phyloP scores from a whole-genome alignment of 768 basidiomycete genomes.

The Chalciporus pseudorubinellus region DNA sequence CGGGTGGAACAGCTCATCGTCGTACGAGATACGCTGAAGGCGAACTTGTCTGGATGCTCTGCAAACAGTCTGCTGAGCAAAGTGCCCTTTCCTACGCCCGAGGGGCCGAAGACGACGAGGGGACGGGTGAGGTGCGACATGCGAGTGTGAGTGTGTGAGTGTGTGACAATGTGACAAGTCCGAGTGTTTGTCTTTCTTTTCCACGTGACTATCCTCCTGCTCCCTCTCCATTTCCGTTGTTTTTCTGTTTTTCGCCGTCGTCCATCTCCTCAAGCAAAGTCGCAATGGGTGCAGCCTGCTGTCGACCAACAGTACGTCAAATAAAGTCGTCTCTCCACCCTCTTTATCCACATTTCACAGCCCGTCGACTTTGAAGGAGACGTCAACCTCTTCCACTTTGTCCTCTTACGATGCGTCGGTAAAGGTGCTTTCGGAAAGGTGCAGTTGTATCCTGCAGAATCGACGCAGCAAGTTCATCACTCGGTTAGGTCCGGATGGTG shows the following conservation, averaged over 20 bases:
- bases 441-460: background rate
- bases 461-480: slow-evolving; percentile 12
- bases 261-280: background rate
- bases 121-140: slow-evolving; percentile 41
- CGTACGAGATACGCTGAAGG: slow-evolving; percentile 92
- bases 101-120: slow-evolving; percentile 86
- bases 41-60: slow-evolving; percentile 81
- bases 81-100: slow-evolving; percentile 93
- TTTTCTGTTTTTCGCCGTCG: slow-evolving; percentile 4
- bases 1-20: slow-evolving; percentile 12
- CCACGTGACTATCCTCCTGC: slow-evolving; percentile 18
- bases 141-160: background rate
- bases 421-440: slow-evolving; percentile 99
- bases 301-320: slow-evolving; percentile 67
- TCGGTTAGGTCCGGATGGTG: slow-evolving; percentile 87
- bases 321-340: background rate
- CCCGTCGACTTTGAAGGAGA: slow-evolving; percentile 95
- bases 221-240: slow-evolving; percentile 11
- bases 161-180: background rate
- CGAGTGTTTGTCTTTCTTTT: background rate
- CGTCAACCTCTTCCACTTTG: slow-evolving; percentile 95
- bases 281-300: slow-evolving; percentile 77
- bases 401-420: slow-evolving; percentile 92
- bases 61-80: slow-evolving; percentile 78
- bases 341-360: slow-evolving; percentile 36